phyloP scores from a whole-genome alignment of 176 grass and related monocot species.

The Chloris gayana region DNA sequence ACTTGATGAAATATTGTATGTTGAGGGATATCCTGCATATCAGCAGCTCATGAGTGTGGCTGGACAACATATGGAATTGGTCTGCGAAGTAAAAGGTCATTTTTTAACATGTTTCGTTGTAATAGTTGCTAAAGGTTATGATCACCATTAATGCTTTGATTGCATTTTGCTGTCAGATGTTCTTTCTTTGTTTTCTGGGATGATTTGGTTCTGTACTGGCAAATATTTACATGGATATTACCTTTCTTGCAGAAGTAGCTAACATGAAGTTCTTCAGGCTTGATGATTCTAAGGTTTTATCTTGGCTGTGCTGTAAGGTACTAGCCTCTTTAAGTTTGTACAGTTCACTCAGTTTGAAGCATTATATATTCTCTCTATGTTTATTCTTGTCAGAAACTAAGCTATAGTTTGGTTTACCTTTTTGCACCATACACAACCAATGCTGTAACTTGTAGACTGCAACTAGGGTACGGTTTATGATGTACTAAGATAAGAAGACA shows the following conservation, averaged over 20 bases:
- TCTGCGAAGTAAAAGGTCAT: conserved; percentile 91
- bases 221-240: conserved; percentile 38
- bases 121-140: conserved; percentile 11
- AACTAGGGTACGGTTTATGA: no score
- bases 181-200: neutral
- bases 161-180: neutral
- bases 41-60: conserved; percentile 74
- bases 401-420: neutral
- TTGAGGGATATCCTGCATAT: conserved; percentile 91
- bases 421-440: no score
- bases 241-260: conserved; percentile 75
- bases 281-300: conserved; percentile 84
- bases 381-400: conserved; percentile 4
- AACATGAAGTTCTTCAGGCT: conserved; percentile 82
- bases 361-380: neutral
- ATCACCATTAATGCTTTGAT: conserved; percentile 11
- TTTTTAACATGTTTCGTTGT: conserved; percentile 22
- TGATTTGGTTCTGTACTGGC: neutral
- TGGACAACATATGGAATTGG: conserved; percentile 63
- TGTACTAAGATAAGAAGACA: no score
- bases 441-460: no score
- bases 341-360: neutral
- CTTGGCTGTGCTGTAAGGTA: conserved; percentile 97
- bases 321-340: conserved; percentile 12
- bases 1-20: conserved; percentile 88